A percentile compares a stretch with the other conserved stretches of the same genome.
These are phyloP conservation scores for Bothriochloa decipiens DNA, from an alignment of 176 grass and related monocot species.

Conservation along the genomic window DNA sequence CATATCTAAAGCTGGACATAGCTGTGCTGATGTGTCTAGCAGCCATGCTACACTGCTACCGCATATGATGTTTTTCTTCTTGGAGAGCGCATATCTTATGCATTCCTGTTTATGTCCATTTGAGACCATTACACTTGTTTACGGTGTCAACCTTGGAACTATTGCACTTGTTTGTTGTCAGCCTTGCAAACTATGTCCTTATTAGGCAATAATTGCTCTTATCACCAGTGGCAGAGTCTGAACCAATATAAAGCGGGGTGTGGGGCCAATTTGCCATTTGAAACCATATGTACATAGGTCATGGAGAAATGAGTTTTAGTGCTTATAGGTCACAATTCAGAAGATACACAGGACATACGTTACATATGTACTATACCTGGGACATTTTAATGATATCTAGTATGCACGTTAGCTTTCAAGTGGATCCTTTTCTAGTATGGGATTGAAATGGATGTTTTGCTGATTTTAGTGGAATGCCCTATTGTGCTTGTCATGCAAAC, in stretches of 20 bases:
- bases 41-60: not conserved
- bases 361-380: not conserved
- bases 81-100: not conserved
- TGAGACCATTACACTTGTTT: not conserved
- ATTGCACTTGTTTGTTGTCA: not conserved
- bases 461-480: not conserved
- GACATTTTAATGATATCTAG: slow-evolving; percentile 4
- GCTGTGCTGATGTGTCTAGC: not conserved
- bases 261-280: no score
- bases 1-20: not conserved
- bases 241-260: no score
- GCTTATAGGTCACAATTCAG: no score
- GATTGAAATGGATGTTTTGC: not conserved
- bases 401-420: not conserved
- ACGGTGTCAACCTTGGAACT: not conserved
- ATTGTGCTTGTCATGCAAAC: not conserved
- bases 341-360: no score
- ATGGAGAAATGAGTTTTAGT: no score
- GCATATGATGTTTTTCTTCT: not conserved
- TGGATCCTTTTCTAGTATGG: not conserved
- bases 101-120: not conserved
- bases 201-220: not conserved
- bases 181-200: not conserved
- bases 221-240: no score
- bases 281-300: no score